Percentiles rank a stretch among this genome's conserved stretches.
Evolutionary conservation across 257 asterid genomes (phyloP).

Genomic region (Solanum tarijense): DNA sequence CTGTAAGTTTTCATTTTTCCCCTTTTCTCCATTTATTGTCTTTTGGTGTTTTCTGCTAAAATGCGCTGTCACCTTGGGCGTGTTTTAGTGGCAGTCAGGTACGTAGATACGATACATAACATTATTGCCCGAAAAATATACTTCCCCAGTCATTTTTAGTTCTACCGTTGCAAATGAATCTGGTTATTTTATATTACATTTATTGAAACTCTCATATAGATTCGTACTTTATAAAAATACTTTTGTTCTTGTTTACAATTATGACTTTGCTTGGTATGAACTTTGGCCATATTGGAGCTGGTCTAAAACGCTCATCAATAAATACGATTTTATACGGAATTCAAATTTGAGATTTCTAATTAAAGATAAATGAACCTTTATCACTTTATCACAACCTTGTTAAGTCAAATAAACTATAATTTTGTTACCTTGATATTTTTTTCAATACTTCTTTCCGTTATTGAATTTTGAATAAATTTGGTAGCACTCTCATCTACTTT

Average conservation of each 20-base stretch:
- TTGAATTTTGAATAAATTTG: neutral
- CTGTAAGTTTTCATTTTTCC: slow-evolving; percentile 38
- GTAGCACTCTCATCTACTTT: neutral
- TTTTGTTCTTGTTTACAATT: neutral
- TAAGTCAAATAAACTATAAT: neutral
- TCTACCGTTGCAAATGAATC: neutral
- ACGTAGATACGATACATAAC: neutral
- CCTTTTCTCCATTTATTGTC: neutral
- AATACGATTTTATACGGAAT: too few relatives aligned
- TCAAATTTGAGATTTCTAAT: accelerated
- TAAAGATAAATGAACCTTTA: accelerated
- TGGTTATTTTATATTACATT: neutral
- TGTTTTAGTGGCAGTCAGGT: neutral
- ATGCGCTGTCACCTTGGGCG: neutral
- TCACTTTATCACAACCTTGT: too few relatives aligned
- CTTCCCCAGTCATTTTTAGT: neutral
- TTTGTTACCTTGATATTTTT: neutral
- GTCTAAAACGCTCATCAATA: too few relatives aligned
- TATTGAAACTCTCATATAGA: neutral
- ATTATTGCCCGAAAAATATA: neutral
- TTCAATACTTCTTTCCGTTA: neutral
- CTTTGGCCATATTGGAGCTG: too few relatives aligned
- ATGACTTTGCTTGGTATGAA: neutral
- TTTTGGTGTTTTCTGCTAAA: neutral
- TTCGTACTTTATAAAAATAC: neutral